phyloP scores from a whole-genome alignment of 2,329 filamentous ascomycete genomes.

The Helicocarpus griseus region DNA sequence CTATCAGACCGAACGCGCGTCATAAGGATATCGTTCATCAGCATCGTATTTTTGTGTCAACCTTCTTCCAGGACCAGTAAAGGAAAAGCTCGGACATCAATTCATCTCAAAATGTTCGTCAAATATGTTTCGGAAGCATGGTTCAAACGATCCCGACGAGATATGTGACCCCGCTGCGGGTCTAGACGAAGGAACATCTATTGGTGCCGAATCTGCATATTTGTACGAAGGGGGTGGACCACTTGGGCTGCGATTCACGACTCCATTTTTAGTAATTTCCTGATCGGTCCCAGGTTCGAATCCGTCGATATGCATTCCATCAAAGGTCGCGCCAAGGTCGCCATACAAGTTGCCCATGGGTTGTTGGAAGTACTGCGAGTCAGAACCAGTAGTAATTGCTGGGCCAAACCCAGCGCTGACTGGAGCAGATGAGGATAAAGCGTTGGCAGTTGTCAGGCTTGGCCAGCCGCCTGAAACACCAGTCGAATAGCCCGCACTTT shows the following conservation, averaged over 20 bases:
- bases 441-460: neutral
- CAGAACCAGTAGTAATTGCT: conserved; percentile 30
- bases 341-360: conserved; percentile 24
- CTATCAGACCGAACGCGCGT: neutral
- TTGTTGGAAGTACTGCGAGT: conserved; percentile 28
- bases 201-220: neutral
- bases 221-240: neutral
- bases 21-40: neutral
- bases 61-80: neutral
- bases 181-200: neutral
- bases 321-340: conserved; percentile 24
- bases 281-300: neutral
- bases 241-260: neutral
- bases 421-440: conserved; percentile 24
- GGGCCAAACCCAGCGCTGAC: conserved; percentile 22
- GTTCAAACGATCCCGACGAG: neutral
- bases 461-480: conserved; percentile 22
- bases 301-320: conserved; percentile 18
- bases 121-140: neutral
- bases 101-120: conserved; percentile 4
- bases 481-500: conserved; percentile 21
- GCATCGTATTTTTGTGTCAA: neutral
- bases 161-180: neutral
- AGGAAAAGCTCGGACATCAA: neutral
- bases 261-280: neutral